A percentile compares a stretch with the other conserved stretches of the same genome.
phyloP scores from a whole-genome alignment of 495 filamentous ascomycete species.

The Echria macrotheca region DNA sequence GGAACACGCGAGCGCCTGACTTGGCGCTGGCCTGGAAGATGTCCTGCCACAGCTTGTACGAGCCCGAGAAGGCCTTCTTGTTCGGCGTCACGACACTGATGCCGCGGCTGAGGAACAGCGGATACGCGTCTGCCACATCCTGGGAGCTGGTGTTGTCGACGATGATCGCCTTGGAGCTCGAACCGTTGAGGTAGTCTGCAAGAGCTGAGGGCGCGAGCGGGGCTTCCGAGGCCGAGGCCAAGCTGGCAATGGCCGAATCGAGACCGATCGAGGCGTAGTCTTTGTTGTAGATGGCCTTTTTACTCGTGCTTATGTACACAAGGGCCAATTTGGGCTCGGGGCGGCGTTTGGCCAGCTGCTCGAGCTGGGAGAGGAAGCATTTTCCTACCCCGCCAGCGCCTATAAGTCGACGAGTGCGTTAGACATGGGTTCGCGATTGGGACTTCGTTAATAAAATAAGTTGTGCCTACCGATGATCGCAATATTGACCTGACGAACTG shows the following conservation, averaged over 20 bases:
- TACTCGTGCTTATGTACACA: conserved; percentile 74
- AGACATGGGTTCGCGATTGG: neutral
- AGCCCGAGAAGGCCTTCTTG: conserved; percentile 90
- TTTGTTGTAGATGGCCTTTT: conserved; percentile 63
- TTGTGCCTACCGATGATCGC: conserved; percentile 27
- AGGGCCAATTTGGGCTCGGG: conserved; percentile 58
- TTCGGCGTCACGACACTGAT: conserved; percentile 92
- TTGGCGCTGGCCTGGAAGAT: conserved; percentile 64
- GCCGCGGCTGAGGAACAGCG: conserved; percentile 66
- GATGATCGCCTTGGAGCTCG: conserved; percentile 68
- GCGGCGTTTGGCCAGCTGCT: conserved; percentile 47
- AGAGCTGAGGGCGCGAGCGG: conserved; percentile 60
- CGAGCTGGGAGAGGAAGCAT: conserved; percentile 79
- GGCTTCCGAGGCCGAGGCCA: conserved; percentile 52
- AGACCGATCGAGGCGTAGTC: conserved; percentile 55
- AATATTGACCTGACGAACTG: conserved; percentile 27
- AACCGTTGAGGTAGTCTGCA: conserved; percentile 60
- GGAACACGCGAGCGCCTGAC: conserved; percentile 73
- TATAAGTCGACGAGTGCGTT: no score
- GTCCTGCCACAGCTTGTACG: conserved; percentile 68
- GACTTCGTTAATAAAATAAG: neutral
- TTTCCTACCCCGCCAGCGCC: conserved; percentile 91
- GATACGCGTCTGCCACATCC: conserved; percentile 72
- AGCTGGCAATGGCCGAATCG: conserved; percentile 47
- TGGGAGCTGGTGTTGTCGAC: conserved; percentile 93